Evolutionary conservation across 2,329 filamentous ascomycete genomes (phyloP).

Genomic region (Elsinoe ampelina): DNA sequence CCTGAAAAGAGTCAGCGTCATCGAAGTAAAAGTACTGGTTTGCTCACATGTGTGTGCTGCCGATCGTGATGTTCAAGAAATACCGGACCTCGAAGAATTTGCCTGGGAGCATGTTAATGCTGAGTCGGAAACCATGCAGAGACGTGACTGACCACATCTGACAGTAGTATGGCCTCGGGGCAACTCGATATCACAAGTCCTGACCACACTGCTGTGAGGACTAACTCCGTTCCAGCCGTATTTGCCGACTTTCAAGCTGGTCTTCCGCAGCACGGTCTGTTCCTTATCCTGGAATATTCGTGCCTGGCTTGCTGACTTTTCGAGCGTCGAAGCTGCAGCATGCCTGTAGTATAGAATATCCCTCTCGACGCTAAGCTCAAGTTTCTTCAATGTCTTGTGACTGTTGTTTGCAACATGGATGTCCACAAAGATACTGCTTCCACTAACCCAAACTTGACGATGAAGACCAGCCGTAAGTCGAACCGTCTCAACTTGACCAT

Average conservation of each 20-base stretch:
- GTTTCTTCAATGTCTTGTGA: slow-evolving; percentile 39
- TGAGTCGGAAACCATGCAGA: slow-evolving; percentile 13
- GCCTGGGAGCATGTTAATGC: slow-evolving; percentile 25
- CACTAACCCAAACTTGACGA: slow-evolving; percentile 51
- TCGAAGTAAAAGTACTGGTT: not conserved
- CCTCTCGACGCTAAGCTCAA: slow-evolving; percentile 45
- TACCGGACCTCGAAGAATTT: slow-evolving; percentile 50
- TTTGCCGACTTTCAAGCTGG: slow-evolving; percentile 34
- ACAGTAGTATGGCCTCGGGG: slow-evolving; percentile 44
- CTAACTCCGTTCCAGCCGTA: slow-evolving; percentile 41
- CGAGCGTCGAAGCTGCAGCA: slow-evolving; percentile 40
- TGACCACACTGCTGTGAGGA: slow-evolving; percentile 36
- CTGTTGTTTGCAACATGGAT: slow-evolving; percentile 44
- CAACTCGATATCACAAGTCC: slow-evolving; percentile 42
- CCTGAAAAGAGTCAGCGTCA: slow-evolving; percentile 23
- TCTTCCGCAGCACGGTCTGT: slow-evolving; percentile 37
- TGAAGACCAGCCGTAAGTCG: slow-evolving; percentile 45
- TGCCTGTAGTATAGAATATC: slow-evolving; percentile 44
- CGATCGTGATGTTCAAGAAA: slow-evolving; percentile 44
- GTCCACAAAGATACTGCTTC: slow-evolving; percentile 46
- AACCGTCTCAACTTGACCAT: slow-evolving; percentile 35
- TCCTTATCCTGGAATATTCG: slow-evolving; percentile 46
- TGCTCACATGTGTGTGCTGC: slow-evolving; percentile 34
- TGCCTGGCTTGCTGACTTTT: slow-evolving; percentile 42
- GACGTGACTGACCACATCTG: slow-evolving; percentile 34